Evolutionary conservation across 768 basidiomycete species (phyloP).

Genomic region (Trametes gibbosa): DNA sequence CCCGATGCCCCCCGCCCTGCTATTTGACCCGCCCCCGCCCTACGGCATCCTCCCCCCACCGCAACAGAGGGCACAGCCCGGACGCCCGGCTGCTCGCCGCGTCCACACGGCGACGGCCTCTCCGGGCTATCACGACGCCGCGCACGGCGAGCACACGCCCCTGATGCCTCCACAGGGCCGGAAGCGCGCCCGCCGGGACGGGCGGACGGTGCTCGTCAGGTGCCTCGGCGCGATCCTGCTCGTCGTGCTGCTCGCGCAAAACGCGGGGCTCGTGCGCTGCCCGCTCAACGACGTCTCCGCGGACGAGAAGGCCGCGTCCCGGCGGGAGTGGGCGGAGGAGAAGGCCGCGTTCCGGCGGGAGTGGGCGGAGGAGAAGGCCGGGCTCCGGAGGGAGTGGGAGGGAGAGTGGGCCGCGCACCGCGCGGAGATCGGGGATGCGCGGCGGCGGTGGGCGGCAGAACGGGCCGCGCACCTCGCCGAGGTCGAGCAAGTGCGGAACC

Average conservation of each 20-base stretch:
- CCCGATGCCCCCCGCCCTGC: too few species aligned
- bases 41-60: too few species aligned
- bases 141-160: background rate
- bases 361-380: background rate
- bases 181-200: background rate
- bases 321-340: too few species aligned
- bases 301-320: too few species aligned
- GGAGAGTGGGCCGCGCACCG: too few species aligned
- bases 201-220: background rate
- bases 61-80: too few species aligned
- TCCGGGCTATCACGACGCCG: too few species aligned
- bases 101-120: too few species aligned
- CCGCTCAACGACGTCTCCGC: constrained; percentile 11
- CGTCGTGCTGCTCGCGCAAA: constrained; percentile 4
- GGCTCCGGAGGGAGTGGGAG: too few species aligned
- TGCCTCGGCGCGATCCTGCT: background rate
- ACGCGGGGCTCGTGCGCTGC: constrained; percentile 3
- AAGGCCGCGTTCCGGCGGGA: background rate
- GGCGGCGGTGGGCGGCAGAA: background rate
- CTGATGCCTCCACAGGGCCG: background rate
- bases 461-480: background rate
- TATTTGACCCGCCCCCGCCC: too few species aligned
- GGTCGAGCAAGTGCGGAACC: too few species aligned
- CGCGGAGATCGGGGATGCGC: background rate
- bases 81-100: too few species aligned